Conservation (phyloP, 1,284 basidiomycete species). For the Ustilago loliicola region DNA sequence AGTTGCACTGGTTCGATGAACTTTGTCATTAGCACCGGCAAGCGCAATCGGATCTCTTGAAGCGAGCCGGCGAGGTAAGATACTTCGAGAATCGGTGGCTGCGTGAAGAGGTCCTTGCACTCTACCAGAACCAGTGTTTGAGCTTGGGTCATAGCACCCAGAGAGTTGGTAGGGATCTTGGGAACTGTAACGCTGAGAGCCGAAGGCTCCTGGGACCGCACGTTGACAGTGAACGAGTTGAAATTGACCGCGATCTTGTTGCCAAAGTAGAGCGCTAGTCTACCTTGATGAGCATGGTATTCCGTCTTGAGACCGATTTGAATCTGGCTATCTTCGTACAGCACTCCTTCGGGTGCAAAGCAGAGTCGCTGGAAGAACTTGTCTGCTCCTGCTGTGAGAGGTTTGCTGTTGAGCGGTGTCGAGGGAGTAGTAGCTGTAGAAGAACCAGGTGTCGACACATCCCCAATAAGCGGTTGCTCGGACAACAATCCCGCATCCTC, state of each 20-base stretch:
- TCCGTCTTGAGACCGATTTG: conserved; percentile 97
- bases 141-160: conserved; percentile 85
- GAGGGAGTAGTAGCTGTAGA: conserved; percentile 39
- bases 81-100: conserved; percentile 84
- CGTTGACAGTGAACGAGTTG: conserved; percentile 86
- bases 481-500: conserved; percentile 36
- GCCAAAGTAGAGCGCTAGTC: conserved; percentile 92
- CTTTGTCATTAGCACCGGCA: conserved; percentile 89
- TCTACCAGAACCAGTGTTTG: conserved; percentile 94
- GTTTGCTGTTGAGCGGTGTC: conserved; percentile 22
- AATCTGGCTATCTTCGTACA: conserved; percentile 94
- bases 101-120: conserved; percentile 87
- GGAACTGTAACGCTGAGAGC: conserved; percentile 84
- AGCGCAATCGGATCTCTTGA: conserved; percentile 84
- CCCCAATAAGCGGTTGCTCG: conserved; percentile 36
- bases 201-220: conserved; percentile 78
- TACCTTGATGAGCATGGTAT: conserved; percentile 91
- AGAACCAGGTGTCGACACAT: conserved; percentile 22
- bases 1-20: conserved; percentile 94
- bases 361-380: conserved; percentile 87
- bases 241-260: conserved; percentile 92
- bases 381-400: conserved; percentile 71
- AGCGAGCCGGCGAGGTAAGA: conserved; percentile 93
- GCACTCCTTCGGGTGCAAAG: conserved; percentile 85
- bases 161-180: conserved; percentile 84